Evolutionary conservation across 768 basidiomycete genomes (phyloP).

Genomic region (Lentinula boryana): DNA sequence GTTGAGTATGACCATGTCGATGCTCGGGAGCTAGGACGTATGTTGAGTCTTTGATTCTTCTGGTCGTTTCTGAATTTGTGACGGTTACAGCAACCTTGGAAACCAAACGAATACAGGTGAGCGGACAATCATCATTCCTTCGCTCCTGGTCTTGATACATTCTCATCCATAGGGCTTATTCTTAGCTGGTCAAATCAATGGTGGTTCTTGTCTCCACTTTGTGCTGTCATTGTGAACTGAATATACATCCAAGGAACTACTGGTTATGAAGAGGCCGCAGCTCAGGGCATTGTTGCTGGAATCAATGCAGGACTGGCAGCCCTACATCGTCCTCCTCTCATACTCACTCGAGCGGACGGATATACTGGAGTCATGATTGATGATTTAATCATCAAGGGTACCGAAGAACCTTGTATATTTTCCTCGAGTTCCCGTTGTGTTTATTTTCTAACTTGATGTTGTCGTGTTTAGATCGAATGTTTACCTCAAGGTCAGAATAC

Average conservation of each 20-base stretch:
- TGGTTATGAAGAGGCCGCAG: conserved; percentile 92
- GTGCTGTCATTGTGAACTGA: not conserved
- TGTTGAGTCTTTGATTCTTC: conserved; percentile 20
- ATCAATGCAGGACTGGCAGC: conserved; percentile 81
- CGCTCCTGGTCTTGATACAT: not conserved
- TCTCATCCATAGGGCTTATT: conserved; percentile 56
- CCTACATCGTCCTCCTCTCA: conserved; percentile 44
- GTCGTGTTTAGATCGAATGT: conserved; percentile 71
- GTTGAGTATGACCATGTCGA: conserved; percentile 93
- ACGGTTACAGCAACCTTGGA: conserved; percentile 66
- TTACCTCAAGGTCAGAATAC: conserved; percentile 88
- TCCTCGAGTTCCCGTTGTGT: not conserved
- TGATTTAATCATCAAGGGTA: conserved; percentile 82
- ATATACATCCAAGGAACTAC: conserved; percentile 60
- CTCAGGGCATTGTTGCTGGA: conserved; percentile 84
- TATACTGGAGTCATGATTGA: conserved; percentile 91
- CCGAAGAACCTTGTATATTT: conserved; percentile 81
- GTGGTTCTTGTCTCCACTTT: conserved; percentile 20
- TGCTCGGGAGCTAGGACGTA: conserved; percentile 71
- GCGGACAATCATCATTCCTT: not conserved
- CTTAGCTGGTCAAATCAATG: conserved; percentile 89
- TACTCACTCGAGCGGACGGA: conserved; percentile 78
- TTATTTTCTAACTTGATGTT: not conserved
- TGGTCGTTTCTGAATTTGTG: not conserved
- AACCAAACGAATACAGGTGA: conserved; percentile 74